These are phyloP conservation scores for Hygrophorus pudorinus DNA, from an alignment of 768 basidiomycete genomes.

Conservation along the genomic window DNA sequence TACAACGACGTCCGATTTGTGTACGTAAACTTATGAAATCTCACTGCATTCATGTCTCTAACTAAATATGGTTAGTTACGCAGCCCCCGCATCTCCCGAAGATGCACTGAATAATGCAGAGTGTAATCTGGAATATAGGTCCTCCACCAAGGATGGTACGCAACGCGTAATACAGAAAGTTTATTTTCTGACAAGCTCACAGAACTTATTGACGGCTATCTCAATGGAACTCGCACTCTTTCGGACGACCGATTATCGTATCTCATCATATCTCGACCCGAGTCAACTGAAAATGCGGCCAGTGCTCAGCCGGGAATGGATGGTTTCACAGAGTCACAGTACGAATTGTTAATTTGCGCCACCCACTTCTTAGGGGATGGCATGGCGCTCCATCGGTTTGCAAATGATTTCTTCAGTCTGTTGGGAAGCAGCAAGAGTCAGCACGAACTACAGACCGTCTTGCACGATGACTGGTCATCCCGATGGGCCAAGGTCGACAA, in stretches of 20 bases:
- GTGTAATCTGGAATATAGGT: conserved; percentile 37
- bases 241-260: conserved; percentile 58
- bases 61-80: conserved; percentile 30
- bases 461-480: conserved; percentile 23
- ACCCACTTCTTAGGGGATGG: conserved; percentile 83
- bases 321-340: conserved; percentile 12
- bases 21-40: conserved; percentile 29
- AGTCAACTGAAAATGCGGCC: conserved; percentile 9
- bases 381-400: conserved; percentile 75
- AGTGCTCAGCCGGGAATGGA: conserved; percentile 10
- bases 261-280: conserved; percentile 40
- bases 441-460: conserved; percentile 18
- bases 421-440: conserved; percentile 31
- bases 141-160: conserved; percentile 46
- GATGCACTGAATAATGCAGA: conserved; percentile 41
- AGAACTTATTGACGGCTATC: conserved; percentile 59
- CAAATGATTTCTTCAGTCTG: conserved; percentile 69
- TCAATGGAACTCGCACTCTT: conserved; percentile 71
- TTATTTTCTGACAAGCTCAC: conserved; percentile 4
- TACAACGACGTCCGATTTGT: conserved; percentile 60
- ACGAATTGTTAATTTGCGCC: conserved; percentile 62
- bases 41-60: background rate
- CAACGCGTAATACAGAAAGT: background rate
- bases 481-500: conserved; percentile 15
- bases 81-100: conserved; percentile 27